These are phyloP conservation scores for Candida peoriensis DNA, from an alignment of 805 yeast genomes.

Conservation along the genomic window DNA sequence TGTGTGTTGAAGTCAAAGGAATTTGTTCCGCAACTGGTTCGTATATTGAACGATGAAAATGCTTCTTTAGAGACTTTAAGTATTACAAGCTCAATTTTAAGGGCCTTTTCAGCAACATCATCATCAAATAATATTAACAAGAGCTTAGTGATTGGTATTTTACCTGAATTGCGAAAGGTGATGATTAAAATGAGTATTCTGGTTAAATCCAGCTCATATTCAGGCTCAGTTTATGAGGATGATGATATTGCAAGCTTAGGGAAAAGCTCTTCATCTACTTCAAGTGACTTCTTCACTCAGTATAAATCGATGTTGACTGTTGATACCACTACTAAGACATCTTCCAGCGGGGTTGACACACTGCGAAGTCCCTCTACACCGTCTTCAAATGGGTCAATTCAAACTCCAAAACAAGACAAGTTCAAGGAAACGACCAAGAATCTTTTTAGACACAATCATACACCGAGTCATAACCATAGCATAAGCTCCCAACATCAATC, in stretches of 20 bases:
- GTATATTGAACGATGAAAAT: conserved; percentile 25
- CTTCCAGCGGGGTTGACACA: conserved; percentile 4
- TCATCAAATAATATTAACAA: conserved; percentile 22
- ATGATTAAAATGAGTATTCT: conserved; percentile 18
- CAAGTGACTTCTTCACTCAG: conserved; percentile 11
- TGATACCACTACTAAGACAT: conserved; percentile 1
- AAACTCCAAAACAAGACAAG: conserved; percentile 21
- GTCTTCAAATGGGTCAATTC: conserved; percentile 18
- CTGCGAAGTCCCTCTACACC: conserved; percentile 14
- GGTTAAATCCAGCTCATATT: conserved; percentile 17
- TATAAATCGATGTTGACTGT: conserved; percentile 6
- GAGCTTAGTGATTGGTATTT: conserved; percentile 22
- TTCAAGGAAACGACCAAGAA: conserved; percentile 21
- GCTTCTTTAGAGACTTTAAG: conserved; percentile 28
- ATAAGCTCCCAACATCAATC: conserved; percentile 1
- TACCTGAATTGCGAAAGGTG: conserved; percentile 27
- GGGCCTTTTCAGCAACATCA: conserved; percentile 28
- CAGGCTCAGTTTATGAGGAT: conserved; percentile 14
- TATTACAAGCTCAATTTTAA: conserved; percentile 33
- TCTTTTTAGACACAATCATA: conserved; percentile 21
- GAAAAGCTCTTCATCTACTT: conserved; percentile 15
- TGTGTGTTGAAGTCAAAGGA: conserved; percentile 19
- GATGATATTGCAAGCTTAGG: conserved; percentile 13
- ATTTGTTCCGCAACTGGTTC: conserved; percentile 16
- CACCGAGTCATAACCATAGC: conserved; percentile 13